phyloP scores from a whole-genome alignment of 139 green algal species.

The Coccomyxa sp. region DNA sequence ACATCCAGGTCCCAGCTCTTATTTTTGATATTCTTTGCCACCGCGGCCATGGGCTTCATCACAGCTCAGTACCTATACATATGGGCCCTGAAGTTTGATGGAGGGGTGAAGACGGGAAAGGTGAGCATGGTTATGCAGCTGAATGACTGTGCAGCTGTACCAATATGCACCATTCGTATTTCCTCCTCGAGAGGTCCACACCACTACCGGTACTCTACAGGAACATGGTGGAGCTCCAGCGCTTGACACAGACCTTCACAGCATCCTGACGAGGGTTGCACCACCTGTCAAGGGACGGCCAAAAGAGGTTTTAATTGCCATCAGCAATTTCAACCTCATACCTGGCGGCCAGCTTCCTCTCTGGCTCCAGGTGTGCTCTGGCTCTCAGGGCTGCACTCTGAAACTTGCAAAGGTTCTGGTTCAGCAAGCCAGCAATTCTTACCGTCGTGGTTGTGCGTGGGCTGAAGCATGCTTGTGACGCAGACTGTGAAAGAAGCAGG shows the following conservation, averaged over 20 bases:
- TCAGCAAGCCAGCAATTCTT: not conserved
- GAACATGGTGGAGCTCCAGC: not conserved
- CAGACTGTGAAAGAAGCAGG: conserved; percentile 41
- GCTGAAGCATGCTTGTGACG: not conserved
- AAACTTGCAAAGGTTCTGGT: not conserved
- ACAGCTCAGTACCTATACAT: not conserved
- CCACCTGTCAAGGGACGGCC: not conserved
- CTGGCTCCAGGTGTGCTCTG: conserved; percentile 44
- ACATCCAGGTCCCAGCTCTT: not conserved
- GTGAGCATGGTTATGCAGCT: not conserved
- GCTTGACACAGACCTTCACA: not conserved
- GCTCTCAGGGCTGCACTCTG: not conserved
- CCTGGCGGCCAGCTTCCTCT: conserved; percentile 56
- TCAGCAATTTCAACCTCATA: conserved; percentile 84
- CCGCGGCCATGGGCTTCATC: not conserved
- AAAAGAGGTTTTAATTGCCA: conserved; percentile 83
- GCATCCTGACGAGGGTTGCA: not conserved
- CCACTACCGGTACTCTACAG: not conserved
- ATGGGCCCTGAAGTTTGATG: not conserved
- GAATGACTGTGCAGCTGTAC: not conserved
- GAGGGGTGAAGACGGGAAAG: too few species aligned
- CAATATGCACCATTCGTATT: not conserved
- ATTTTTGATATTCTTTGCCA: not conserved
- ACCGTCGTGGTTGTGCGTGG: not conserved
- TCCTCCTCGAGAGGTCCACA: not conserved